Evolutionary conservation across 2,329 filamentous ascomycete genomes (phyloP).

Genomic region (Colletotrichum plurivorum): DNA sequence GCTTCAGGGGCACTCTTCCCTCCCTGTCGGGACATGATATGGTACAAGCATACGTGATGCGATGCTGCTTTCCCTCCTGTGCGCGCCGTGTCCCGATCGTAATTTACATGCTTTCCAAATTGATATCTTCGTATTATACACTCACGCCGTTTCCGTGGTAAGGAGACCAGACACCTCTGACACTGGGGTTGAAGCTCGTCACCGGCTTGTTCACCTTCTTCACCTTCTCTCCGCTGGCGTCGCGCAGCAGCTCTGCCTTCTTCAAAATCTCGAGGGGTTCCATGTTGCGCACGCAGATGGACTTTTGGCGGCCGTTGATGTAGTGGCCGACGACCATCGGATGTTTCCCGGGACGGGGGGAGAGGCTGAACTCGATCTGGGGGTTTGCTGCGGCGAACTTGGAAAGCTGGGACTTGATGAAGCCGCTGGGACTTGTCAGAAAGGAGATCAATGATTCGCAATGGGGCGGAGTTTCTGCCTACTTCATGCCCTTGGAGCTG

Average conservation of each 20-base stretch:
- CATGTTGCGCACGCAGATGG: constrained; percentile 90
- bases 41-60: constrained; percentile 34
- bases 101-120: constrained; percentile 29
- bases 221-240: constrained; percentile 83
- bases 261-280: constrained; percentile 84
- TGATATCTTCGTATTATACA: constrained; percentile 56
- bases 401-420: constrained; percentile 83
- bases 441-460: not conserved
- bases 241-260: constrained; percentile 81
- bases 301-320: constrained; percentile 89
- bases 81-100: constrained; percentile 20
- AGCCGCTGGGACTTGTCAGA: constrained; percentile 70
- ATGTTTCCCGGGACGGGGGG: constrained; percentile 90
- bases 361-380: constrained; percentile 91
- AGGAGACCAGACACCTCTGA: constrained; percentile 79
- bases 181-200: constrained; percentile 74
- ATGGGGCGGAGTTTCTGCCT: constrained; percentile 42
- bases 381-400: constrained; percentile 86
- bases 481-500: constrained; percentile 96
- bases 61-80: constrained; percentile 22
- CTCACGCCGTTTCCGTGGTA: constrained; percentile 73
- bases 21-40: constrained; percentile 29
- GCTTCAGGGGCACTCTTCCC: constrained; percentile 26
- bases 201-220: constrained; percentile 75
- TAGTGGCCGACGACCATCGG: constrained; percentile 91